These are phyloP conservation scores for Polygonum maritimum DNA, from an alignment of 148 eudicot genomes.

Conservation along the genomic window DNA sequence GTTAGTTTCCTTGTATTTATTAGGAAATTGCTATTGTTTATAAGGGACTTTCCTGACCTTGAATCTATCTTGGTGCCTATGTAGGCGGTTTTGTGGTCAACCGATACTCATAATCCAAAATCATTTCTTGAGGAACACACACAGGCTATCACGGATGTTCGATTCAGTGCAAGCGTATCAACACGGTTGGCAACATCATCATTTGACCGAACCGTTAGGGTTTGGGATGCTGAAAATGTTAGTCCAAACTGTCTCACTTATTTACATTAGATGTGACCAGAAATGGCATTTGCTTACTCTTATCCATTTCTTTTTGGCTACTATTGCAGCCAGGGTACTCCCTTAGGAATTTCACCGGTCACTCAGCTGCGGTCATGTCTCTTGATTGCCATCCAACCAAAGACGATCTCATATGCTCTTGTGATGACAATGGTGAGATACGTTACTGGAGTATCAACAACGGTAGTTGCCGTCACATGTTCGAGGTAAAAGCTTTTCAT, in stretches of 20 bases:
- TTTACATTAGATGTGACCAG: not conserved
- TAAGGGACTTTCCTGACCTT: not conserved
- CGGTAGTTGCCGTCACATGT: slow-evolving; percentile 32
- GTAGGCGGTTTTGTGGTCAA: slow-evolving; percentile 76
- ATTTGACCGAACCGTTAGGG: slow-evolving; percentile 66
- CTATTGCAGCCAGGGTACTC: slow-evolving; percentile 43
- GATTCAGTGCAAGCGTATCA: slow-evolving; percentile 58
- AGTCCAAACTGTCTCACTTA: slow-evolving; percentile 13
- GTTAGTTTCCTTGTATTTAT: slow-evolving; percentile 17
- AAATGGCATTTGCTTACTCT: not conserved
- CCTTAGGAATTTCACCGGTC: slow-evolving; percentile 42
- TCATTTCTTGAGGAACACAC: slow-evolving; percentile 74
- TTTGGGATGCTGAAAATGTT: slow-evolving; percentile 90
- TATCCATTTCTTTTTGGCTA: not conserved
- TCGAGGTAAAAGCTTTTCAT: slow-evolving; percentile 22
- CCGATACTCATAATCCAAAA: slow-evolving; percentile 46
- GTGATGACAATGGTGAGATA: slow-evolving; percentile 42
- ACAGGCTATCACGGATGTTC: slow-evolving; percentile 60
- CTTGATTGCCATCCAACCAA: slow-evolving; percentile 44
- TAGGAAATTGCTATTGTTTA: not conserved
- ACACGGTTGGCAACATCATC: slow-evolving; percentile 76
- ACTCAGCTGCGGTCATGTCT: slow-evolving; percentile 36
- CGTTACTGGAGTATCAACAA: slow-evolving; percentile 39
- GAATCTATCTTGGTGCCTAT: slow-evolving; percentile 11
- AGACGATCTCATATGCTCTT: slow-evolving; percentile 39